phyloP scores from a whole-genome alignment of 2,329 filamentous ascomycete genomes.

The Neocatenulostroma microsporum region DNA sequence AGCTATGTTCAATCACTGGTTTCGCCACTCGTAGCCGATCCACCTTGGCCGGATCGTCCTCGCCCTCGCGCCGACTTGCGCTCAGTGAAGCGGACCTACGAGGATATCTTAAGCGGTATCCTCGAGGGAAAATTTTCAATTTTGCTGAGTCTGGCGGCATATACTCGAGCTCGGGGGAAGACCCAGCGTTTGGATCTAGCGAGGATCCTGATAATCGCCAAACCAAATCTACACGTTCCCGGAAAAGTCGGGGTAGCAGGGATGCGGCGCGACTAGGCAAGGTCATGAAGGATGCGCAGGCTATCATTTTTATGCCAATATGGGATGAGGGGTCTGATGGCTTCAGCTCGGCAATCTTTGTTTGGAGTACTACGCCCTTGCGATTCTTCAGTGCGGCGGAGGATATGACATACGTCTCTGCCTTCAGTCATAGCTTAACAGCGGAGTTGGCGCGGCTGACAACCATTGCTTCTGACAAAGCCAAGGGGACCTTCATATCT shows the following conservation, averaged over 20 bases:
- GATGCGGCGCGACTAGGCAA: conserved; percentile 31
- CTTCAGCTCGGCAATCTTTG: conserved; percentile 6
- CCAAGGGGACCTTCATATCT: conserved; percentile 43
- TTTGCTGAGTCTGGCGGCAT: conserved; percentile 15
- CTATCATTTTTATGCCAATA: conserved; percentile 43
- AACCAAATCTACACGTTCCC: not conserved
- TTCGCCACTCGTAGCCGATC: conserved; percentile 1
- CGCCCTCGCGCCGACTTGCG: not conserved
- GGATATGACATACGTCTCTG: conserved; percentile 31
- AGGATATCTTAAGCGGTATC: conserved; percentile 11
- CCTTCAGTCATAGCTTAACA: conserved; percentile 34
- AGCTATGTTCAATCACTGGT: not conserved
- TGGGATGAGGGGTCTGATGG: conserved; percentile 31
- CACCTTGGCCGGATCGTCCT: conserved; percentile 1
- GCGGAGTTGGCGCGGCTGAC: conserved; percentile 32
- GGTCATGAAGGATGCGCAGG: conserved; percentile 32
- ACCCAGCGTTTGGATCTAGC: not conserved
- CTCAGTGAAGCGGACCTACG: conserved; percentile 1
- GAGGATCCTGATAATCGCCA: conserved; percentile 1
- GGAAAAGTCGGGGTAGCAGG: not conserved
- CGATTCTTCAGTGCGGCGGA: conserved; percentile 15
- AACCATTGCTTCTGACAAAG: conserved; percentile 34
- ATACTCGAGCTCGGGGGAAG: conserved; percentile 17
- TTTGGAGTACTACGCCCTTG: conserved; percentile 6
- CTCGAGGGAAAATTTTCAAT: conserved; percentile 15